Evolutionary conservation across 805 yeast species (phyloP).

Genomic region (Kazachstania taianensis): DNA sequence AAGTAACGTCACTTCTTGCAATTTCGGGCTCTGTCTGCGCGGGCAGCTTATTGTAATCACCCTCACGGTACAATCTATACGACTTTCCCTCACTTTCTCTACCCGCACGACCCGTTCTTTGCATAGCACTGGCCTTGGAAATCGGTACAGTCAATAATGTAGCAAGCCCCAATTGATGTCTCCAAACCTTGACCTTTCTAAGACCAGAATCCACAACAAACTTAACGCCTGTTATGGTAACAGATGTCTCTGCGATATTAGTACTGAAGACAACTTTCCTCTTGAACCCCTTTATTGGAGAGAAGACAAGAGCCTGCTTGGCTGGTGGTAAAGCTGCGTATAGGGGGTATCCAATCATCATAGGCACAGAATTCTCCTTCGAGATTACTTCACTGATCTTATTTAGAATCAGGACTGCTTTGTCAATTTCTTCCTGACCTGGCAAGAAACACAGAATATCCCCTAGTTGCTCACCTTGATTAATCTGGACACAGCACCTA

Average conservation of each 20-base stretch:
- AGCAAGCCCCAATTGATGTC: slow-evolving; percentile 86
- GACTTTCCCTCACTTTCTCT: slow-evolving; percentile 92
- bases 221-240: slow-evolving; percentile 88
- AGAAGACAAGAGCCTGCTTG: slow-evolving; percentile 74
- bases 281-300: slow-evolving; percentile 48
- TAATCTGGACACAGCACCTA: slow-evolving; percentile 66
- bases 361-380: slow-evolving; percentile 50
- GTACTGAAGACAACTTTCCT: slow-evolving; percentile 88
- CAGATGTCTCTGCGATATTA: slow-evolving; percentile 95
- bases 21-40: slow-evolving; percentile 91
- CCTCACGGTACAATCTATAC: slow-evolving; percentile 71
- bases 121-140: slow-evolving; percentile 89
- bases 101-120: slow-evolving; percentile 98
- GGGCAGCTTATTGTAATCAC: slow-evolving; percentile 51
- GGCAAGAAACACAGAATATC: slow-evolving; percentile 89
- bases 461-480: slow-evolving; percentile 67
- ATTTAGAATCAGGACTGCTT: slow-evolving; percentile 53
- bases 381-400: slow-evolving; percentile 58
- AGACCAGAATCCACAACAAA: slow-evolving; percentile 90
- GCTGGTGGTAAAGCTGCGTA: slow-evolving; percentile 89
- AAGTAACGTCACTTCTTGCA: slow-evolving; percentile 70
- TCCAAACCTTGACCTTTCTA: slow-evolving; percentile 90
- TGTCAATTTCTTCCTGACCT: slow-evolving; percentile 96
- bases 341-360: slow-evolving; percentile 67
- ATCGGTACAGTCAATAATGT: slow-evolving; percentile 86